phyloP scores from a whole-genome alignment of 345 rosid genomes.

The Sisymbrium irio region DNA sequence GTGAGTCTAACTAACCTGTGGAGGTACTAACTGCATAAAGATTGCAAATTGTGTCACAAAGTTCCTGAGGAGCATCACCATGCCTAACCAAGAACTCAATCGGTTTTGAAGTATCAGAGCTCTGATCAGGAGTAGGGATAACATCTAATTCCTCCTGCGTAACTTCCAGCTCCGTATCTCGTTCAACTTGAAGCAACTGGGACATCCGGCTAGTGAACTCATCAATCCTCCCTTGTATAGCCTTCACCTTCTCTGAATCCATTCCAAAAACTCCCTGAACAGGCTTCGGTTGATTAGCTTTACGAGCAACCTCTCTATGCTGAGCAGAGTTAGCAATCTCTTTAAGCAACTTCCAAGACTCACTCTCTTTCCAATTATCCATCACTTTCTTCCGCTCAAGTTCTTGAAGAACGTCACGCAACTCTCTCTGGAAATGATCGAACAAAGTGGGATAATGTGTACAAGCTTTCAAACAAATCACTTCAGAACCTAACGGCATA shows the following conservation, averaged over 20 bases:
- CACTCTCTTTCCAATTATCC: slow-evolving; percentile 63
- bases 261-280: slow-evolving; percentile 80
- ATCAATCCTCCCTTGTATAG: slow-evolving; percentile 73
- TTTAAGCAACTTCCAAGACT: slow-evolving; percentile 90
- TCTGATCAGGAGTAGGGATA: slow-evolving; percentile 74
- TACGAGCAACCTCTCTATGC: slow-evolving; percentile 82
- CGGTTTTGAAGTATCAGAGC: slow-evolving; percentile 63
- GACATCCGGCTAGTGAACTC: slow-evolving; percentile 71
- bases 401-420: slow-evolving; percentile 74
- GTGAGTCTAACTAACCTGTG: slow-evolving; percentile 59
- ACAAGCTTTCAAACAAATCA: slow-evolving; percentile 77
- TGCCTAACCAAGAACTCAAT: slow-evolving; percentile 96
- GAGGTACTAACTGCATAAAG: slow-evolving; percentile 80
- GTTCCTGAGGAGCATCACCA: slow-evolving; percentile 89
- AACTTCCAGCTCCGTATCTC: slow-evolving; percentile 90
- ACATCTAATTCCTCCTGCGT: slow-evolving; percentile 95
- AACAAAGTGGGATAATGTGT: slow-evolving; percentile 89
- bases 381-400: slow-evolving; percentile 47
- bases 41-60: slow-evolving; percentile 96
- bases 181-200: slow-evolving; percentile 76
- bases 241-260: slow-evolving; percentile 69
- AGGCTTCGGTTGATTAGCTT: slow-evolving; percentile 56
- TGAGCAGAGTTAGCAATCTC: slow-evolving; percentile 94
- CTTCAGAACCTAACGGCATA: slow-evolving; percentile 80
- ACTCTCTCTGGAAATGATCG: slow-evolving; percentile 92